Evolutionary conservation across 208 protist genomes (phyloP), one percentile per base, ranked within the genome.

Genomic region (Acanthamoeba healyi): DNA sequence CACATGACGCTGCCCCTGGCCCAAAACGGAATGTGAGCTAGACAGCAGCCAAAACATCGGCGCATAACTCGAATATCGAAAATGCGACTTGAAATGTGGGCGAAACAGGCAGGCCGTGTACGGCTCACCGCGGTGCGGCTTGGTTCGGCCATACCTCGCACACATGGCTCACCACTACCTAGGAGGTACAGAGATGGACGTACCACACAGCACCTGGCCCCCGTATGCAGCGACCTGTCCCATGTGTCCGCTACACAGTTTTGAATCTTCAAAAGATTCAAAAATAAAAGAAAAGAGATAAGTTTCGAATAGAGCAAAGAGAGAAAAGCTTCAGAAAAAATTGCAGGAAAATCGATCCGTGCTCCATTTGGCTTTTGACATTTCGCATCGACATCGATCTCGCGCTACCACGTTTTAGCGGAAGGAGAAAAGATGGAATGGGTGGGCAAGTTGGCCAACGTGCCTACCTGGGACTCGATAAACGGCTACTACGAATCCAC

Each of bases 401-500:
- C 19, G 10, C 19, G 19, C 14, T 58, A 19, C 51, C 19, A 19
- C 10, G 10, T 58, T 58, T 19, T 58, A 24, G 51, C 14, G 10
- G 51, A 19, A 58, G 14, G 65, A 74, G 0, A 70, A 15, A 29
- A 38, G 65, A 74, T 74, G 65, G 65, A 74, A 9, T 74, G 65
- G 65, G 65, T 74, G 34, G 65, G 65, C 4, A 74, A 74, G 12
- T 32, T 74, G 65, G 65, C 65, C 2, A 40, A 74, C 34, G 65
- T 74, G 32, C 65, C 65, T 32, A 40, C 65, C 12, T 74, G 65
- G 65, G 65, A 74, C 34, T 42, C 65, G 15, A 74, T 74, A 26
- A 74, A 74, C 19, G 65, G 34, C n/a, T 74, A 74, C 34, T 74
- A 74, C 34, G 65, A 74, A 24, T 36, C 65, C 15, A 74, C 65